phyloP scores from a whole-genome alignment of 371 early-diverging fungal genomes.

The Entomophthora muscae region DNA sequence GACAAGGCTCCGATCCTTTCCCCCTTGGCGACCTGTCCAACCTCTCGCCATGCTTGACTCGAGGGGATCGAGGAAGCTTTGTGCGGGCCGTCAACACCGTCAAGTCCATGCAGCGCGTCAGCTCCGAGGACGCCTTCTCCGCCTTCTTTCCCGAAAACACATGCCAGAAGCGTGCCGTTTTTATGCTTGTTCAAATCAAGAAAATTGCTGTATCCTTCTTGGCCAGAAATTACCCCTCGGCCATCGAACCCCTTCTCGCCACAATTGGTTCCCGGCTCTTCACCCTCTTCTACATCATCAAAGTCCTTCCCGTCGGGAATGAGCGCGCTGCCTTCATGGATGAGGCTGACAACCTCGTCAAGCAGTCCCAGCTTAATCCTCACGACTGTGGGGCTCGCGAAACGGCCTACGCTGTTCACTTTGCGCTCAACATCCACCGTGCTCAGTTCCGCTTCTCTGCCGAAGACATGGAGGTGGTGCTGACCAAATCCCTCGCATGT shows the following conservation, averaged over 20 bases:
- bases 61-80: constrained; percentile 6
- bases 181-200: constrained; percentile 2
- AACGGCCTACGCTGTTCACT: not conserved
- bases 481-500: not conserved
- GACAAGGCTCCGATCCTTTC: not conserved
- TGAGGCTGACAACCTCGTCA: not conserved
- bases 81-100: constrained; percentile 7
- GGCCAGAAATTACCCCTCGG: not conserved
- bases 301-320: not conserved
- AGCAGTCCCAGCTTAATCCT: not conserved
- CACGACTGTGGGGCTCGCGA: not conserved
- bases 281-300: constrained; percentile 1
- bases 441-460: not conserved
- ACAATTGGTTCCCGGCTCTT: not conserved
- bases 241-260: not conserved
- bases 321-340: not conserved
- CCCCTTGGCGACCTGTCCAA: not conserved
- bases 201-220: not conserved
- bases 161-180: not conserved
- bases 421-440: not conserved
- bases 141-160: constrained; percentile 7
- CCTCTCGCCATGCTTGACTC: not conserved
- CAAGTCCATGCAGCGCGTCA: not conserved
- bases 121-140: not conserved
- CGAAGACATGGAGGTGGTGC: not conserved